A percentile compares a stretch with the other conserved stretches of the same genome.
phyloP scores from a whole-genome alignment of 169 alveolate genomes.

The Eimeria necatrix region DNA sequence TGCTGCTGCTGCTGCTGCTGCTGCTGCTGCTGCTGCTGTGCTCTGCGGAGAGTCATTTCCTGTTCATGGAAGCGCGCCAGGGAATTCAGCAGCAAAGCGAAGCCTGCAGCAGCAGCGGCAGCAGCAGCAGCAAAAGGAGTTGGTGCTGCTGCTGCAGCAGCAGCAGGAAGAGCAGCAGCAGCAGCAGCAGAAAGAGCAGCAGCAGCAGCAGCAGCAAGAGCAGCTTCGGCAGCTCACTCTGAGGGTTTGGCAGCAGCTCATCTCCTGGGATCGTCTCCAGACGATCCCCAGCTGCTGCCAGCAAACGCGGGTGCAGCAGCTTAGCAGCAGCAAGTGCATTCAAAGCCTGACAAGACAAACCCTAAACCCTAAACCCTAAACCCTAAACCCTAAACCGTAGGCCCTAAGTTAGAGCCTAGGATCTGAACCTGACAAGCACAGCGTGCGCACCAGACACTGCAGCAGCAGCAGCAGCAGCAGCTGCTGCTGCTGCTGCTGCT shows the following conservation, averaged over 20 bases:
- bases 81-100: background rate
- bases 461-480: too few relatives aligned
- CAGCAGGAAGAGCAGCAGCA: too few relatives aligned
- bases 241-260: background rate
- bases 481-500: too few relatives aligned
- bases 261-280: background rate
- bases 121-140: too few relatives aligned
- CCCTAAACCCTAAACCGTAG: background rate
- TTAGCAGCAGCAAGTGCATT: background rate
- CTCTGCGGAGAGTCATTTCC: background rate
- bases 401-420: too few relatives aligned
- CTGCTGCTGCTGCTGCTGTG: background rate
- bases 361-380: constrained; percentile 43
- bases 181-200: too few relatives aligned
- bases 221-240: background rate
- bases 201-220: too few relatives aligned
- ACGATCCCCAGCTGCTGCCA: background rate
- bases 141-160: background rate
- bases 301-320: background rate
- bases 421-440: too few relatives aligned
- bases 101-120: background rate
- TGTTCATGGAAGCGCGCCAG: background rate
- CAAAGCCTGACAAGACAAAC: constrained; percentile 2
- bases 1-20: too few relatives aligned
- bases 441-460: too few relatives aligned